These are phyloP conservation scores for Gillenia trifoliata DNA, from an alignment of 306 rosid species.

Conservation along the genomic window DNA sequence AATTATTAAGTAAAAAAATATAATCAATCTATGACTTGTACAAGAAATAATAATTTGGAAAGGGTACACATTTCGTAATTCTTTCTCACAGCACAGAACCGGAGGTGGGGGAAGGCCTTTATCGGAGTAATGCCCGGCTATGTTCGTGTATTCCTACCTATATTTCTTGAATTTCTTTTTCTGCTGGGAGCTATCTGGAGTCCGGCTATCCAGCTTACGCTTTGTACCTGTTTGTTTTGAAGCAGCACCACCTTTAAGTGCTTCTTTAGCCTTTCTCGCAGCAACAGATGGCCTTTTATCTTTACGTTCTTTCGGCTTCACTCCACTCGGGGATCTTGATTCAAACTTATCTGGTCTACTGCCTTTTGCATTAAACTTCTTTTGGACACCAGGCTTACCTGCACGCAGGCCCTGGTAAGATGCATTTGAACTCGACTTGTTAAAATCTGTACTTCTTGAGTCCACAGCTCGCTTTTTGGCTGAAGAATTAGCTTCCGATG, in stretches of 20 bases:
- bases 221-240: conserved; percentile 56
- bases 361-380: conserved; percentile 32
- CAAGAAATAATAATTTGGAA: background rate
- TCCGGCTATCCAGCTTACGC: conserved; percentile 76
- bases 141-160: conserved; percentile 24
- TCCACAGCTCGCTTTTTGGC: conserved; percentile 31
- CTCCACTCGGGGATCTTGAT: conserved; percentile 20
- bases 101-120: background rate
- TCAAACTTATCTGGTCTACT: conserved; percentile 12
- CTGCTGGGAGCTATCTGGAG: conserved; percentile 54
- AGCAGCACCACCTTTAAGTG: conserved; percentile 27
- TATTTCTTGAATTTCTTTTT: conserved; percentile 50
- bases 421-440: conserved; percentile 22
- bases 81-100: background rate
- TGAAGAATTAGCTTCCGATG: conserved; percentile 31
- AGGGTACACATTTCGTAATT: background rate
- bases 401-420: conserved; percentile 82
- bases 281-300: conserved; percentile 82
- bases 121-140: background rate
- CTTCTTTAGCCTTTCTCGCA: conserved; percentile 57
- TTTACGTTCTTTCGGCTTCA: conserved; percentile 39
- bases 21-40: background rate
- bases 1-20: background rate
- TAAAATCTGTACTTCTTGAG: conserved; percentile 35
- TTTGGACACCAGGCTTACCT: conserved; percentile 52